Conservation (phyloP, 2,329 filamentous ascomycete species). For the Ascochyta lentis region DNA sequence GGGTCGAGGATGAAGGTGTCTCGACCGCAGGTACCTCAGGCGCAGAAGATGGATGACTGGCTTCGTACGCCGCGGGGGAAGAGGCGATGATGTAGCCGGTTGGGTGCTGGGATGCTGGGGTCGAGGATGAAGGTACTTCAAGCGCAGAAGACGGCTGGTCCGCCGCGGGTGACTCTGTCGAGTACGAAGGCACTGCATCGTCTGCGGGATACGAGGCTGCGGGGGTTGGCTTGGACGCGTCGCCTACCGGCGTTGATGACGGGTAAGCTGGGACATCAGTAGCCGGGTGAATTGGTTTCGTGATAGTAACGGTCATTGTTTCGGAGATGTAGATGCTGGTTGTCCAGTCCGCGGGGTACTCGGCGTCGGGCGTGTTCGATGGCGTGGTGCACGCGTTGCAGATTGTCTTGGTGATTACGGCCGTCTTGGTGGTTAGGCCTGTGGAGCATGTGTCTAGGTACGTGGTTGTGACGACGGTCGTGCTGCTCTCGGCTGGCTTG, state of each 20-base stretch:
- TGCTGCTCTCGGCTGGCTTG: conserved; percentile 16
- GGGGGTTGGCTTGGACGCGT: conserved; percentile 20
- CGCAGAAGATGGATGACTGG: conserved; percentile 2
- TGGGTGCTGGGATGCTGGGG: neutral
- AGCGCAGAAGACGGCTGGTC: conserved; percentile 7
- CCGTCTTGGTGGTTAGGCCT: conserved; percentile 42
- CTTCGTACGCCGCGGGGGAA: conserved; percentile 4
- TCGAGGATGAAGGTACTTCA: conserved; percentile 10
- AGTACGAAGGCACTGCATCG: too few species aligned
- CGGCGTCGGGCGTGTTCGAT: conserved; percentile 20
- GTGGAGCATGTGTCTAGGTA: conserved; percentile 48
- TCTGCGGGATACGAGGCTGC: conserved; percentile 14
- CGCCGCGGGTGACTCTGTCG: neutral
- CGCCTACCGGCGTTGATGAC: conserved; percentile 12
- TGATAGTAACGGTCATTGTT: conserved; percentile 42
- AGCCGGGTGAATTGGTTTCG: conserved; percentile 34
- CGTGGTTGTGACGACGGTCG: conserved; percentile 26
- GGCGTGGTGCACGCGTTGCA: conserved; percentile 32
- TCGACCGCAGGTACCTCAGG: conserved; percentile 6
- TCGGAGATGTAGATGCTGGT: conserved; percentile 41
- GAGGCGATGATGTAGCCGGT: neutral
- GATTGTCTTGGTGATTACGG: conserved; percentile 40
- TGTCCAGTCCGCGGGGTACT: conserved; percentile 41
- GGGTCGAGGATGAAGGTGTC: conserved; percentile 4
- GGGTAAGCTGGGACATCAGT: conserved; percentile 28